Percentiles rank a stretch among this genome's conserved stretches.
These are phyloP conservation scores for Cryptococcus sp. DNA, from an alignment of 1,284 basidiomycete species.

Conservation along the genomic window DNA sequence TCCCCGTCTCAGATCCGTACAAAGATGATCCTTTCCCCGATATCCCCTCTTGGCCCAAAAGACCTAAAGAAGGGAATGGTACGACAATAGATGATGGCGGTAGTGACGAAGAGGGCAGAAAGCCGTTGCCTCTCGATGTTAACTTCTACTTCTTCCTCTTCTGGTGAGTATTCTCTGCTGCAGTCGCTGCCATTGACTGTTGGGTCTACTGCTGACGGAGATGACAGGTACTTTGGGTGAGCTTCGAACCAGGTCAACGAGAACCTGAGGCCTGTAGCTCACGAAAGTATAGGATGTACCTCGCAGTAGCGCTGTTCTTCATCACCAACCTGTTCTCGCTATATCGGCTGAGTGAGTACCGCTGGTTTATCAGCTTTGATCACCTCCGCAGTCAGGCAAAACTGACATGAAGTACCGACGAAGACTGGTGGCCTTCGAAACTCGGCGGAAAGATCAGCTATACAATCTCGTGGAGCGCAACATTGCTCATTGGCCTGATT, in stretches of 20 bases:
- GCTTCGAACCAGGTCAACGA: neutral
- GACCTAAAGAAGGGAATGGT: constrained; percentile 19
- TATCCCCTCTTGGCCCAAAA: constrained; percentile 46
- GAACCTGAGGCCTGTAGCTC: neutral
- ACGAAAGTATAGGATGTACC: constrained; percentile 46
- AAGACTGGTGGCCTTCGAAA: constrained; percentile 53
- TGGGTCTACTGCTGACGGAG: constrained; percentile 4
- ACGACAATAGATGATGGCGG: constrained; percentile 5
- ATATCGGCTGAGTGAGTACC: constrained; percentile 50
- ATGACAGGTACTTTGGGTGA: constrained; percentile 47
- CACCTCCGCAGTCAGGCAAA: neutral
- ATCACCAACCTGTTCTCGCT: constrained; percentile 61
- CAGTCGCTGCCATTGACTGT: neutral
- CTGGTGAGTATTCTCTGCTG: constrained; percentile 32
- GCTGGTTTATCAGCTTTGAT: neutral
- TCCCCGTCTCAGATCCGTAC: constrained; percentile 57
- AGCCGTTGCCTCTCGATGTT: constrained; percentile 51
- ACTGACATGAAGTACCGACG: neutral
- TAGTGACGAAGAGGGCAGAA: constrained; percentile 8
- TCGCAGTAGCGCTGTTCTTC: constrained; percentile 58
- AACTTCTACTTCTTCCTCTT: constrained; percentile 58
- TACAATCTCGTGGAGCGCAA: constrained; percentile 56
- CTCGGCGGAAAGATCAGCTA: constrained; percentile 59
- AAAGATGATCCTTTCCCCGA: constrained; percentile 49
- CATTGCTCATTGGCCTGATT: constrained; percentile 54